Conservation (phyloP, 768 basidiomycete genomes). For the Piloderma croceum region DNA sequence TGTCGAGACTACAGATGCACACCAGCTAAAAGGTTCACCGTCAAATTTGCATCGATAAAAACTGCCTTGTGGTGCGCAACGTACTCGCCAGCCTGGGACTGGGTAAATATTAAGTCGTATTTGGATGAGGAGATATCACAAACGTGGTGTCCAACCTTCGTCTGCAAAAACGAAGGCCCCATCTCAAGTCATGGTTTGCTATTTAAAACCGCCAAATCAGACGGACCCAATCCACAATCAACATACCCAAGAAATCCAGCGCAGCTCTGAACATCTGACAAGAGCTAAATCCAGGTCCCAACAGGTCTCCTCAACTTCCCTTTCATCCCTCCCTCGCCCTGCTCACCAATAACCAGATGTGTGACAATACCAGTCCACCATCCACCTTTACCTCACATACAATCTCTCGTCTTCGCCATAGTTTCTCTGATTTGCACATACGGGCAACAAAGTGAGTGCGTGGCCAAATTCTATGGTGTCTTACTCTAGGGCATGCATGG, state of each 20-base stretch:
- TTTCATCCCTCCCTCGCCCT: constrained; percentile 29
- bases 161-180: constrained; percentile 55
- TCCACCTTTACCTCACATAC: constrained; percentile 61
- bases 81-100: constrained; percentile 63
- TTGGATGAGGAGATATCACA: too few relatives aligned
- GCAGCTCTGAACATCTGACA: constrained; percentile 87
- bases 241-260: constrained; percentile 76
- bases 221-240: too few relatives aligned
- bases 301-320: constrained; percentile 48
- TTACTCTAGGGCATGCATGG: constrained; percentile 46
- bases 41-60: constrained; percentile 75
- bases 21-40: constrained; percentile 69
- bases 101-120: constrained; percentile 6
- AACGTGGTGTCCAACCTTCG: constrained; percentile 49
- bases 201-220: too few relatives aligned
- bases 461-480: constrained; percentile 58
- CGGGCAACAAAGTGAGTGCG: constrained; percentile 70
- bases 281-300: constrained; percentile 78
- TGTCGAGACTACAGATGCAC: too few relatives aligned
- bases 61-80: constrained; percentile 43
- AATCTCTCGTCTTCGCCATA: constrained; percentile 62
- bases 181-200: constrained; percentile 73
- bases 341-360: constrained; percentile 63
- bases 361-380: constrained; percentile 67
- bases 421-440: constrained; percentile 89